Evolutionary conservation across 2,329 filamentous ascomycete genomes (phyloP), one percentile per base, ranked within the genome.

Genomic region (Apiospora kogelbergensis): DNA sequence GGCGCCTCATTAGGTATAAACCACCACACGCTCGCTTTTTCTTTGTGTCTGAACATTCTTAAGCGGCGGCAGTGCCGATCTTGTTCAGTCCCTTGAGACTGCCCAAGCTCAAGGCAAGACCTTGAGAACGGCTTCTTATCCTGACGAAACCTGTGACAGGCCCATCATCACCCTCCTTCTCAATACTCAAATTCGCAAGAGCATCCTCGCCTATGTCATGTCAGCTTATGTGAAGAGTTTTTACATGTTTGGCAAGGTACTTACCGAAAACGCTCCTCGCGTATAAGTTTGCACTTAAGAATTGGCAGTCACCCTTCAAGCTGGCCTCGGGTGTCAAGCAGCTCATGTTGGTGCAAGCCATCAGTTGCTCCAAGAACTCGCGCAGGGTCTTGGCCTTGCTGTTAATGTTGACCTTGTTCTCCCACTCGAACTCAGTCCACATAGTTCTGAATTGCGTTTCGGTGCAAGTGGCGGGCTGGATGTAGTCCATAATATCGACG

Each of bases 341-440:
- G 80, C 91, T 96, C 96, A 99, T 99, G 82, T 99, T 98, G 67
- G 96, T 99, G 80, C 93, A 95, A 71, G 94, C 94, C 96, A 98
- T 98, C 70, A 99, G 85, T 79, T 97, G 92, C 74, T 93, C 91
- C 72, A 99, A 84, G 89, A 99, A 99, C 24, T 97, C 94, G 65
- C 95, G 90, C 71, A 99, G 86, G 37, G 89, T 92, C 85, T 95
- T 97, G 74, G 93, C 94, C 86, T 98, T 98, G 72, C 93, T 97
- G 83, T 98, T 98, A 84, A 99, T 98, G 84, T 99, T 99, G 81
- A 99, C 95, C 88, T 99, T 99, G 85, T 99, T 99, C 86, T 99
- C 96, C 96, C 96, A 99, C 80, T 99, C 96, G 74, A 99, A 99
- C 79, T 99, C 96, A 45, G 96, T 99, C 96, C 96, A 99, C 96